phyloP scores from a whole-genome alignment of 1,139 yeast genomes.

The Sugiyamaella paludigena region DNA sequence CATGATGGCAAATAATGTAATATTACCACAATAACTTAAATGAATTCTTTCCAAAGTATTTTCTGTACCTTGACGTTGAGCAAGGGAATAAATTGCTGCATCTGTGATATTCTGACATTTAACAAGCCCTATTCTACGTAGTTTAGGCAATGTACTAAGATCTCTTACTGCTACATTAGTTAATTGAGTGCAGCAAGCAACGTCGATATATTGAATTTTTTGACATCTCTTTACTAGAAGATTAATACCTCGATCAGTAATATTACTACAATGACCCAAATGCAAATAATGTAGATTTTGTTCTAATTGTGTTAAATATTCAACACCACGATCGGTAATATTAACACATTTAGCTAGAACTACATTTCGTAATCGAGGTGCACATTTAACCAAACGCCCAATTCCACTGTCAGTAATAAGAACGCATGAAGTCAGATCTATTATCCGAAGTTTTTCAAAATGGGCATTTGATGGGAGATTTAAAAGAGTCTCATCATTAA shows the following conservation, averaged over 20 bases:
- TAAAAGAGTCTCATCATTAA: slow-evolving; percentile 58
- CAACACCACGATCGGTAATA: slow-evolving; percentile 78
- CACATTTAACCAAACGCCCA: slow-evolving; percentile 65
- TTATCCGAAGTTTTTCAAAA: slow-evolving; percentile 61
- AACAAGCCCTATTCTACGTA: slow-evolving; percentile 89
- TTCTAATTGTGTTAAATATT: slow-evolving; percentile 70
- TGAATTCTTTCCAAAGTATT: slow-evolving; percentile 88
- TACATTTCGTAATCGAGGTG: slow-evolving; percentile 84
- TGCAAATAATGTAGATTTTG: slow-evolving; percentile 85
- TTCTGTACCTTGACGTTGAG: slow-evolving; percentile 64
- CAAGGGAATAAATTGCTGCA: slow-evolving; percentile 75
- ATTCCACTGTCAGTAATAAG: slow-evolving; percentile 79
- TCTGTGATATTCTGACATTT: slow-evolving; percentile 89
- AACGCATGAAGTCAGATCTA: slow-evolving; percentile 84
- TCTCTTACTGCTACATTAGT: slow-evolving; percentile 83
- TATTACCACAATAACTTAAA: slow-evolving; percentile 82
- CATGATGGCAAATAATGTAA: slow-evolving; percentile 47
- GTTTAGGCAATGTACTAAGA: slow-evolving; percentile 70
- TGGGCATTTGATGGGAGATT: slow-evolving; percentile 24
- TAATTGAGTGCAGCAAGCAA: slow-evolving; percentile 89
- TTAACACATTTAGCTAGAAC: slow-evolving; percentile 86
- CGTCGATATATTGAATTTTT: slow-evolving; percentile 86
- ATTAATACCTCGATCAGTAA: slow-evolving; percentile 85
- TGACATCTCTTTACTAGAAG: slow-evolving; percentile 75
- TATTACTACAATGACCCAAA: slow-evolving; percentile 87